Percentiles rank a stretch among this genome's conserved stretches.
Evolutionary conservation across 257 asterid genomes (phyloP).

Genomic region (Hygrophila difformis): DNA sequence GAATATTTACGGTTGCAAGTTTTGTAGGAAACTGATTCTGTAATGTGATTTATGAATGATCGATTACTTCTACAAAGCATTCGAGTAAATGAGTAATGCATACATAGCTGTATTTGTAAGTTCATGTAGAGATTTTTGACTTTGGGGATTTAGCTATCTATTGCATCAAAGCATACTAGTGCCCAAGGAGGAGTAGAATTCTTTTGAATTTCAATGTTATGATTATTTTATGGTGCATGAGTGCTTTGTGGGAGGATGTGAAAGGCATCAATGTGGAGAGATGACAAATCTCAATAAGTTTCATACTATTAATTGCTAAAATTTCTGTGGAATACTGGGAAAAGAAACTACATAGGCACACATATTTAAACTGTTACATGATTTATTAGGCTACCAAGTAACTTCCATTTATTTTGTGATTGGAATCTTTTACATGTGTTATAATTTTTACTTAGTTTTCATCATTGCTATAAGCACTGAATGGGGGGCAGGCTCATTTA

Average conservation of each 20-base stretch:
- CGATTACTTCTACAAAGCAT: neutral
- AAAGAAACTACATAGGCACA: neutral
- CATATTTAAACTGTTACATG: neutral
- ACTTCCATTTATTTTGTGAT: neutral
- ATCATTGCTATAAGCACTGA: neutral
- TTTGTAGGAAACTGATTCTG: neutral
- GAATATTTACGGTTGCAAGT: neutral
- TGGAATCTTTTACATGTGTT: no score
- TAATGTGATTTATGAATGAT: neutral
- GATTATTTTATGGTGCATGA: neutral
- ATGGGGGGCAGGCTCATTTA: neutral
- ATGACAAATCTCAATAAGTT: constrained; percentile 8
- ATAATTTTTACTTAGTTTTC: no score
- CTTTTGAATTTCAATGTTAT: constrained; percentile 4
- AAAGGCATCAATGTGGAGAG: constrained; percentile 8
- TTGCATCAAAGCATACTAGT: no score
- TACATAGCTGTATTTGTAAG: neutral
- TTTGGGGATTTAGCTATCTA: neutral
- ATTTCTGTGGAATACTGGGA: neutral
- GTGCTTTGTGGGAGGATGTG: constrained; percentile 1
- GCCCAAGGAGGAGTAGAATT: neutral
- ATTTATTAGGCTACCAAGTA: neutral
- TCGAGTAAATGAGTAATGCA: neutral
- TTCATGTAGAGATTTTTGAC: neutral
- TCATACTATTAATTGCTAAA: neutral